phyloP scores from a whole-genome alignment of 176 grass and related monocot genomes.

The Carex myosuroides region DNA sequence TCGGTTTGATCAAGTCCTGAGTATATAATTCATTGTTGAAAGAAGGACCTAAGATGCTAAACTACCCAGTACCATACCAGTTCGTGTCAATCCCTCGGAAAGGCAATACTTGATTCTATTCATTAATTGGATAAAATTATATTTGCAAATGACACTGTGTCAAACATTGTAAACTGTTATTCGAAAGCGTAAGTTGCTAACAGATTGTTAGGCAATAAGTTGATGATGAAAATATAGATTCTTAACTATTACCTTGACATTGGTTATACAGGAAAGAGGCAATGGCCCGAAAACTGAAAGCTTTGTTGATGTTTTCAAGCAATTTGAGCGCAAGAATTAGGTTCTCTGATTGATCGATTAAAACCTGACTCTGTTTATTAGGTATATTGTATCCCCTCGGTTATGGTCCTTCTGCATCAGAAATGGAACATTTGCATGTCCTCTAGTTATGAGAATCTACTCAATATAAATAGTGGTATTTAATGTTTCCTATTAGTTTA shows the following conservation, averaged over 20 bases:
- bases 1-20: background rate
- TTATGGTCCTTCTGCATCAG: background rate
- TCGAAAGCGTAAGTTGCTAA: background rate
- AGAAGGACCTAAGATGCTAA: background rate
- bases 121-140: background rate
- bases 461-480: background rate
- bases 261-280: constrained; percentile 43
- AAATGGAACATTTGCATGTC: constrained; percentile 11
- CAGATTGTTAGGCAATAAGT: background rate
- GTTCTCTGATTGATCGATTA: constrained; percentile 3
- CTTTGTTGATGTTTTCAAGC: constrained; percentile 86
- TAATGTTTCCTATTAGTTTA: background rate
- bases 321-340: constrained; percentile 65
- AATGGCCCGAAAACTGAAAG: constrained; percentile 53
- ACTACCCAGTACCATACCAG: background rate
- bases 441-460: constrained; percentile 17
- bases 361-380: constrained; percentile 20
- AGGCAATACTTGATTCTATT: background rate
- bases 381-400: constrained; percentile 6
- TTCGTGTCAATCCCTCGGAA: background rate
- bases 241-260: background rate
- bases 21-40: background rate
- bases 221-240: background rate
- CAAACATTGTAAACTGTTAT: background rate
- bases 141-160: background rate